Percentiles rank a stretch among this genome's conserved stretches.
Evolutionary conservation across 2,329 filamentous ascomycete species (phyloP).

Genomic region (Colletotrichum horii): DNA sequence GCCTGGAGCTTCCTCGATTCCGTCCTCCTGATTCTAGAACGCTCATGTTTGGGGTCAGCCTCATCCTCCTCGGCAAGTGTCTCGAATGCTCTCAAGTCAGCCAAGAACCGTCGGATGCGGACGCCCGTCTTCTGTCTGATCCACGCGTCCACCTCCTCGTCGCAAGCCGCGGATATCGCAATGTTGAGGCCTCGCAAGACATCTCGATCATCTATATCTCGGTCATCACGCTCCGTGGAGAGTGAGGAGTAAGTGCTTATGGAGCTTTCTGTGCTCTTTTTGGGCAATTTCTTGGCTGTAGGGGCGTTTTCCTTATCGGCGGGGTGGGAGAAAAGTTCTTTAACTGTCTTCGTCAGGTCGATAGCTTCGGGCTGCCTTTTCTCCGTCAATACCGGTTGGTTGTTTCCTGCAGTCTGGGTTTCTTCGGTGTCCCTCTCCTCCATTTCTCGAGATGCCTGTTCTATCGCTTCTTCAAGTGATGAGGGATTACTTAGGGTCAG

Average conservation of each 20-base stretch:
- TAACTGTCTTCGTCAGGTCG: background rate
- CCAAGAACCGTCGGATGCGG: conserved; percentile 58
- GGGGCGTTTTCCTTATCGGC: background rate
- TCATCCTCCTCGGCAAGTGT: conserved; percentile 40
- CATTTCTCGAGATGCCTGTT: conserved; percentile 30
- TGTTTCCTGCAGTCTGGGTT: background rate
- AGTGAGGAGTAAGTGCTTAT: conserved; percentile 20
- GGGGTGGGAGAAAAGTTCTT: background rate
- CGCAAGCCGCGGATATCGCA: conserved; percentile 60
- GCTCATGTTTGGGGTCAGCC: conserved; percentile 28
- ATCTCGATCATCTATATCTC: conserved; percentile 51
- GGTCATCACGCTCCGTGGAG: conserved; percentile 38
- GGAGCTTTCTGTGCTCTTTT: background rate
- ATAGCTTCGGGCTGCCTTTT: background rate
- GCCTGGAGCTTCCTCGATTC: conserved; percentile 41
- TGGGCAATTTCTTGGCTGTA: background rate
- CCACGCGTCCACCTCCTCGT: conserved; percentile 57
- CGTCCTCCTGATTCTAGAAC: conserved; percentile 30
- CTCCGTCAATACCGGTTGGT: background rate
- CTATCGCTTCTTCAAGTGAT: conserved; percentile 35
- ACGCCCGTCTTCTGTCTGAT: conserved; percentile 58
- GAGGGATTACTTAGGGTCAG: conserved; percentile 30
- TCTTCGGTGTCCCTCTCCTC: conserved; percentile 25
- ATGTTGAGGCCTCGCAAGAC: conserved; percentile 61
- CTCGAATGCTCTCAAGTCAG: conserved; percentile 58